Conservation (phyloP, 768 basidiomycete genomes). For the Trametes gibbosa region DNA sequence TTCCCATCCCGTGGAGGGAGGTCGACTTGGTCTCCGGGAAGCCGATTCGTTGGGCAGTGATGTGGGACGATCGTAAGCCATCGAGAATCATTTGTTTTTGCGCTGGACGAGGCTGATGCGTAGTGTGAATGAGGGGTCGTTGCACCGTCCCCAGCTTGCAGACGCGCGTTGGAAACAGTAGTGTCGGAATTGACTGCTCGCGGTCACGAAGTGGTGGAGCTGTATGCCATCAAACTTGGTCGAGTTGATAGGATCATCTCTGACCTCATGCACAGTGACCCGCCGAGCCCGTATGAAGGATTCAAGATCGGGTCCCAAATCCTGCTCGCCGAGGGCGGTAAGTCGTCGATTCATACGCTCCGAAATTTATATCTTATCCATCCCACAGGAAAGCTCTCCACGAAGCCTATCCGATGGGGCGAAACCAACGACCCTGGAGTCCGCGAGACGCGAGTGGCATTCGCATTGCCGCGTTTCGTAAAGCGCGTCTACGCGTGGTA, state of each 20-base stretch:
- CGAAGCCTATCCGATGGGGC: conserved; percentile 22
- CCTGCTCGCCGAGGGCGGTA: conserved; percentile 26
- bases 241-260: not conserved
- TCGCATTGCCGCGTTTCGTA: conserved; percentile 26
- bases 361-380: not conserved
- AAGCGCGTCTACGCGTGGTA: conserved; percentile 30
- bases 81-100: not conserved
- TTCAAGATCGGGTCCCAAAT: conserved; percentile 24
- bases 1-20: conserved; percentile 43
- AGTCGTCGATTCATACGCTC: not conserved
- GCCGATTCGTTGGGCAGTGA: conserved; percentile 39
- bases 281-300: conserved; percentile 26
- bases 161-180: conserved; percentile 37
- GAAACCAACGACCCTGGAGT: conserved; percentile 28
- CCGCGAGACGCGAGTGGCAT: conserved; percentile 18
- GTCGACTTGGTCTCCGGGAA: conserved; percentile 29
- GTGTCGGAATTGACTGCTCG: conserved; percentile 33
- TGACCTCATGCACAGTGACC: conserved; percentile 27
- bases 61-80: conserved; percentile 41
- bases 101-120: not conserved
- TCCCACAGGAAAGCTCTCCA: conserved; percentile 18
- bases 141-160: conserved; percentile 40
- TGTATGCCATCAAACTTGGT: conserved; percentile 26
- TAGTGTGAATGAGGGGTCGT: conserved; percentile 25
- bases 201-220: conserved; percentile 39